Conservation (phyloP, 768 basidiomycete species). For the Suillus subalutaceus region DNA sequence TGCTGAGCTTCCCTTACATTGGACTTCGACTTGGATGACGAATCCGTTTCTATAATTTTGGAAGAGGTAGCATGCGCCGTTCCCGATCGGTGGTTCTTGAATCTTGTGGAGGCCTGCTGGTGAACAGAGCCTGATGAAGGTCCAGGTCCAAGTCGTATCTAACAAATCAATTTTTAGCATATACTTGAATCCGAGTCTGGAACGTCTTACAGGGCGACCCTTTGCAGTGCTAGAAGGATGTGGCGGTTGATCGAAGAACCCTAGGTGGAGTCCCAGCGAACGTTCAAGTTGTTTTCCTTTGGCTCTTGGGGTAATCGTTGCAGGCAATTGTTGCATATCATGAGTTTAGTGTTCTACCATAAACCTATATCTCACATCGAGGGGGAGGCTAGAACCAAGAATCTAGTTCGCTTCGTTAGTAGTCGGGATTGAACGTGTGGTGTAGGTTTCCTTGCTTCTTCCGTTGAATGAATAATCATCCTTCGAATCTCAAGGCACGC, state of each 20-base stretch:
- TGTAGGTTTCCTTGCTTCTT: not conserved
- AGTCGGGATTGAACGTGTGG: not conserved
- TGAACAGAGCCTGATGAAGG: not conserved
- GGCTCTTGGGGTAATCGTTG: not conserved
- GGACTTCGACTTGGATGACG: not conserved
- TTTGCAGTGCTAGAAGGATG: no score
- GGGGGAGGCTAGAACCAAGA: not conserved
- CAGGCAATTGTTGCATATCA: not conserved
- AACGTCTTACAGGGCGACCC: not conserved
- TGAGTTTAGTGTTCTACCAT: not conserved
- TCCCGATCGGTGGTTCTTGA: not conserved
- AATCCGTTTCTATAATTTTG: not conserved
- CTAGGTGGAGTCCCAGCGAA: not conserved
- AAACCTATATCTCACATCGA: not conserved
- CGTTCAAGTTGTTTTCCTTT: constrained; percentile 3
- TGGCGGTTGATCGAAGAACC: not conserved
- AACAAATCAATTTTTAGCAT: not conserved
- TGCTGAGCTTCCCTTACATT: not conserved
- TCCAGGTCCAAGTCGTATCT: not conserved
- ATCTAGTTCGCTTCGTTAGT: not conserved
- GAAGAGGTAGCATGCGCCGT: not conserved
- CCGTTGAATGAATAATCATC: not conserved
- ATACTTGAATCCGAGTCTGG: not conserved
- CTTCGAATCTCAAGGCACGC: not conserved
- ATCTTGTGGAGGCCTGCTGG: not conserved